Evolutionary conservation across 495 filamentous ascomycete species (phyloP).

Genomic region (Aspergillus conjunctus): DNA sequence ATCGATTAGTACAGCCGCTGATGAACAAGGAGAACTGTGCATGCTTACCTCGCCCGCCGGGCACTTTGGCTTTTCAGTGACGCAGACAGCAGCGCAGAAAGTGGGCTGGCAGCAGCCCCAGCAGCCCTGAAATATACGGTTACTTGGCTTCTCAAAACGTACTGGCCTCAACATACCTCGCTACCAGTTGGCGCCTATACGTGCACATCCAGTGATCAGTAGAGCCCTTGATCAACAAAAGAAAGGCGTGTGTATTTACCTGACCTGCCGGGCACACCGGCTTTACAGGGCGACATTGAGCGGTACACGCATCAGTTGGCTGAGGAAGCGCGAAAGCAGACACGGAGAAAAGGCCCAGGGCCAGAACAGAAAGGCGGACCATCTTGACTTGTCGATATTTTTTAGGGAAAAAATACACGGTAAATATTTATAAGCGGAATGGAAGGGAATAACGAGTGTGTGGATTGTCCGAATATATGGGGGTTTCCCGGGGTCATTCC

Average conservation of each 20-base stretch:
- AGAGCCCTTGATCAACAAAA: neutral
- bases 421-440: neutral
- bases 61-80: slow-evolving; percentile 5
- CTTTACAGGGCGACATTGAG: slow-evolving; percentile 3
- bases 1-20: neutral
- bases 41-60: slow-evolving; percentile 7
- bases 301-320: slow-evolving; percentile 2
- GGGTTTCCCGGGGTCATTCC: too few relatives aligned
- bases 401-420: neutral
- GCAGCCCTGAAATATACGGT: slow-evolving; percentile 7
- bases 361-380: slow-evolving; percentile 8
- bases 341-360: neutral
- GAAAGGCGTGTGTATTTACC: neutral
- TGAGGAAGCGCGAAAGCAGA: slow-evolving; percentile 8
- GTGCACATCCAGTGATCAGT: neutral
- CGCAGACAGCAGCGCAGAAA: neutral
- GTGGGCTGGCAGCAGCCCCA: slow-evolving; percentile 15
- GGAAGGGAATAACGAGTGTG: neutral
- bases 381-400: slow-evolving; percentile 2
- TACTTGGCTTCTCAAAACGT: neutral
- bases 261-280: slow-evolving; percentile 12
- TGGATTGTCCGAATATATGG: neutral
- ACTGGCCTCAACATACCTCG: slow-evolving; percentile 10
- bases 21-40: neutral
- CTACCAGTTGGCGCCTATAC: slow-evolving; percentile 7